Percentiles rank a stretch among this genome's conserved stretches.
phyloP scores from a whole-genome alignment of 2,329 filamentous ascomycete species.

The Madurella fahalii region DNA sequence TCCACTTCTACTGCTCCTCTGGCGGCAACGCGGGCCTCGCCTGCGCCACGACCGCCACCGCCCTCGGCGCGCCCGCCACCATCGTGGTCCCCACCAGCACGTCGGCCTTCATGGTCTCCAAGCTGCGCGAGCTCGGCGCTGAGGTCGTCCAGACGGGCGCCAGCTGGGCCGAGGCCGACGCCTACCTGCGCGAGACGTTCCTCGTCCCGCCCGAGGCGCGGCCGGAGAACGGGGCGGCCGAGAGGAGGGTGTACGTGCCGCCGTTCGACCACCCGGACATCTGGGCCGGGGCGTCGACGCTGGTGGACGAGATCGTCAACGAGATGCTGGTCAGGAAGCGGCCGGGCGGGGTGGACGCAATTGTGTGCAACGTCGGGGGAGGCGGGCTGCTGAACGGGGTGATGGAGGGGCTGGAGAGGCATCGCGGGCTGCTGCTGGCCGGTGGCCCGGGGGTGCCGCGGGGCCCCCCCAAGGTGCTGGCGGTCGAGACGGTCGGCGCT shows the following conservation, averaged over 20 bases:
- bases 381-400: slow-evolving; percentile 68
- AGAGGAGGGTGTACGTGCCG: slow-evolving; percentile 52
- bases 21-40: slow-evolving; percentile 80
- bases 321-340: slow-evolving; percentile 33
- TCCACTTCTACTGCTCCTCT: slow-evolving; percentile 63
- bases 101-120: slow-evolving; percentile 62
- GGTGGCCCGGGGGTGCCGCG: slow-evolving; percentile 17
- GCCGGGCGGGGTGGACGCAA: slow-evolving; percentile 46
- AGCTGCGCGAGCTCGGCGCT: slow-evolving; percentile 61
- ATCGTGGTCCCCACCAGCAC: slow-evolving; percentile 68
- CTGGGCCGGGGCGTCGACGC: slow-evolving; percentile 59
- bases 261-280: slow-evolving; percentile 64
- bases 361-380: slow-evolving; percentile 68
- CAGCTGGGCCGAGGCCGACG: slow-evolving; percentile 66
- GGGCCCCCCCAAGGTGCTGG: slow-evolving; percentile 49
- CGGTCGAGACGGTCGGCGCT: slow-evolving; percentile 69
- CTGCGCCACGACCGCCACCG: slow-evolving; percentile 65
- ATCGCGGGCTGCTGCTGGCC: slow-evolving; percentile 21
- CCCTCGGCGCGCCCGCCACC: slow-evolving; percentile 59
- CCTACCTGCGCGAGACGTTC: slow-evolving; percentile 55
- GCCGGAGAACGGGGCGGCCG: slow-evolving; percentile 24
- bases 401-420: slow-evolving; percentile 49
- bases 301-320: slow-evolving; percentile 45
- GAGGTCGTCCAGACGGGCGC: slow-evolving; percentile 63
- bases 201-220: slow-evolving; percentile 32